Evolutionary conservation across 106 monocot species (phyloP).

Genomic region (Dioscorea zingiberensis): DNA sequence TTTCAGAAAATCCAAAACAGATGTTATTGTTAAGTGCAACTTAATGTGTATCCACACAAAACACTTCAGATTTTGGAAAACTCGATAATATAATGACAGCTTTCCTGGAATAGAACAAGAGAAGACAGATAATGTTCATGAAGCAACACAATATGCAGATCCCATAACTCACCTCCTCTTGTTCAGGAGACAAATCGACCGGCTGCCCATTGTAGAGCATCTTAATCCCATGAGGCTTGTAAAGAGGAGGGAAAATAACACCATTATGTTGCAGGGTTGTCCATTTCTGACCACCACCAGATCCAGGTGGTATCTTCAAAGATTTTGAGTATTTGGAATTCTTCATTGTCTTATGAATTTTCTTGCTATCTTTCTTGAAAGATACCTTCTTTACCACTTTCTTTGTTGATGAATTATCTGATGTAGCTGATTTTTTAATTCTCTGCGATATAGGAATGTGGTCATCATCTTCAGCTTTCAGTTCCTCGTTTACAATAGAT

Average conservation of each 20-base stretch:
- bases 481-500: conserved; percentile 30
- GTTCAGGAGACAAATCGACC: conserved; percentile 84
- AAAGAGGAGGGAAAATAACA: conserved; percentile 93
- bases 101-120: background rate
- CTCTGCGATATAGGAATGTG: conserved; percentile 62
- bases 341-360: conserved; percentile 34
- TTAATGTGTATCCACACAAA: too few relatives aligned
- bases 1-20: conserved; percentile 1
- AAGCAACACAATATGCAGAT: background rate
- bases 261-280: conserved; percentile 86
- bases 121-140: background rate
- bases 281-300: conserved; percentile 93
- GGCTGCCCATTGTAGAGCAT: conserved; percentile 90
- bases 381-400: conserved; percentile 45
- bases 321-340: conserved; percentile 55
- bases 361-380: conserved; percentile 46
- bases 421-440: conserved; percentile 40
- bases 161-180: conserved; percentile 72
- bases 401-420: conserved; percentile 33
- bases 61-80: too few relatives aligned
- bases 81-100: too few relatives aligned
- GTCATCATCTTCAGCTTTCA: conserved; percentile 38
- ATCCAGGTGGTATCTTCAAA: conserved; percentile 73
- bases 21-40: background rate
- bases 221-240: conserved; percentile 88